Conservation (phyloP, 108 stramenopile genomes). For the Nitzschia sp. region DNA sequence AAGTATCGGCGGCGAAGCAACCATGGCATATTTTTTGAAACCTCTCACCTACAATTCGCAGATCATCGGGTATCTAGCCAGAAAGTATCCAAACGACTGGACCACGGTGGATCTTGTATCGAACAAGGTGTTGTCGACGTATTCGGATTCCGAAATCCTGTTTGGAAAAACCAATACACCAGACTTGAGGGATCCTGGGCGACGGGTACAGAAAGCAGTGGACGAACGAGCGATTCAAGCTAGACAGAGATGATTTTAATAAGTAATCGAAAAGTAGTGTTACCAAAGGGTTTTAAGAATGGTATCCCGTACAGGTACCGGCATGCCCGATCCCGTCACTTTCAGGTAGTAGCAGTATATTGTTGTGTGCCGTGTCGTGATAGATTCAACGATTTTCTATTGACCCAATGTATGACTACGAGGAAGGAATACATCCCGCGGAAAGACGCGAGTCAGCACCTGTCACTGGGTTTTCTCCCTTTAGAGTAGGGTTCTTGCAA, state of each 20-base stretch:
- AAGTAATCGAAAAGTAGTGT: too few species aligned
- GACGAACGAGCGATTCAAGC: slow-evolving; percentile 66
- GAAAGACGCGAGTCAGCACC: slow-evolving; percentile 76
- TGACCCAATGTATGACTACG: too few species aligned
- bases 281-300: too few species aligned
- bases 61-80: slow-evolving; percentile 62
- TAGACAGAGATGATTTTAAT: background rate
- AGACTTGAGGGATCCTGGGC: slow-evolving; percentile 59
- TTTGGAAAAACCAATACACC: slow-evolving; percentile 70
- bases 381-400: background rate
- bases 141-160: slow-evolving; percentile 58
- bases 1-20: slow-evolving; percentile 52
- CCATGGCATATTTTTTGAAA: slow-evolving; percentile 78
- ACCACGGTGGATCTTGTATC: slow-evolving; percentile 51
- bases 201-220: slow-evolving; percentile 61
- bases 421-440: slow-evolving; percentile 44
- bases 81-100: slow-evolving; percentile 63
- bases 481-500: slow-evolving; percentile 96
- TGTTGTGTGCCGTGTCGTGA: background rate
- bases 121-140: slow-evolving; percentile 42
- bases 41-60: slow-evolving; percentile 85
- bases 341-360: too few species aligned
- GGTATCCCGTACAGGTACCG: too few species aligned
- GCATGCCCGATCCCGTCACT: too few species aligned
- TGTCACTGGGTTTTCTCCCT: slow-evolving; percentile 90